phyloP scores from a whole-genome alignment of 106 monocot species.

The Gastrodia elata region DNA sequence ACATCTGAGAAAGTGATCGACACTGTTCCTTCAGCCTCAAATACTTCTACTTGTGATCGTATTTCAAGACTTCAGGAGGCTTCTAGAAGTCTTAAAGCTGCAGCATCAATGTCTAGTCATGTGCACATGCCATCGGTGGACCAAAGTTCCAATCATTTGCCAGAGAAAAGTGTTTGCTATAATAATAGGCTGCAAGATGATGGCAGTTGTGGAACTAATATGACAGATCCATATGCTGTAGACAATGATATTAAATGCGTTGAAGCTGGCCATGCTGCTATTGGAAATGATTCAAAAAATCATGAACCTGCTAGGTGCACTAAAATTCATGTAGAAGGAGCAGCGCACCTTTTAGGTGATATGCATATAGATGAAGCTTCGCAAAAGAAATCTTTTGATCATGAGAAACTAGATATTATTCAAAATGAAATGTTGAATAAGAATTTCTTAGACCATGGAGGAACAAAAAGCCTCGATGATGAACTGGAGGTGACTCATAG shows the following conservation, averaged over 20 bases:
- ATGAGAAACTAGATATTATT: neutral
- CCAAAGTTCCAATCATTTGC: neutral
- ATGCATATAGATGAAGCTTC: neutral
- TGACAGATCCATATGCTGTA: neutral
- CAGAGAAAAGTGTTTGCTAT: neutral
- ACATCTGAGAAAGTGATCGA: neutral
- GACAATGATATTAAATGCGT: neutral
- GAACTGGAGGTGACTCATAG: neutral
- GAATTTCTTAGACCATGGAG: neutral
- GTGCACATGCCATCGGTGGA: neutral
- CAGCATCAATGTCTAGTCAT: neutral
- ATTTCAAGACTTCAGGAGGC: neutral
- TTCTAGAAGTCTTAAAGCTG: neutral
- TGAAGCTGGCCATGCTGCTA: neutral
- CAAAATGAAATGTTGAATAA: neutral
- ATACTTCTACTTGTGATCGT: neutral
- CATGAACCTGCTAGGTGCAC: neutral
- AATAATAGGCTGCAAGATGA: neutral
- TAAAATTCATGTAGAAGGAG: neutral
- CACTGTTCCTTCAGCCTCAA: neutral
- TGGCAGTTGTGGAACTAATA: neutral
- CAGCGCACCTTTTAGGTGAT: neutral
- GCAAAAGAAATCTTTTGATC: neutral
- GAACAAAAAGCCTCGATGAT: neutral
- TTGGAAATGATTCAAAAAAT: neutral